Base-by-base conservation (phyloP, 2,329 filamentous ascomycete genomes). In the Neopestalotiopsis sp. region DNA sequence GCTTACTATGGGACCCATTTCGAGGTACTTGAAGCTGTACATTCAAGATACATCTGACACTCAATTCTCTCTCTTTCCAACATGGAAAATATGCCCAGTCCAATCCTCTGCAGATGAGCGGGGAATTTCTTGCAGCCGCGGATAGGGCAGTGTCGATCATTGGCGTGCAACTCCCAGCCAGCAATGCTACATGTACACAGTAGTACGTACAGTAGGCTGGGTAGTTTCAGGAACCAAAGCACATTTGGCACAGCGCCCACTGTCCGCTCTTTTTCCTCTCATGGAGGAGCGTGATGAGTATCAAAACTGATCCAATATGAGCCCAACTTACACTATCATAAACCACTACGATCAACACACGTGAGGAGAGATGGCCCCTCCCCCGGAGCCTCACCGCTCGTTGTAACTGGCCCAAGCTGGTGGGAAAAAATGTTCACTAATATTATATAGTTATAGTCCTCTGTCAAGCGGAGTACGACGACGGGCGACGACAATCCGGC, bases 111-210 rank as follows among this genome's bases (percentile, higher is more conserved):
- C 32, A 34, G 30, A 20, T 10, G 59, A 34, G n/a, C 59, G 59
- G 59, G 59, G 59, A 40, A 62, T 62, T 62, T 66, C 63, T 40
- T 66, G 63, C 63, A 66, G 63, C 20, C 34, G 49, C 63, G 45
- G 63, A 45, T 66, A 66, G 63, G 63, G 63, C 45, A 57, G 63
- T 58, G 63, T 58, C 28, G 63, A 66, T 66, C 63, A 38, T 34
- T 57, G 24, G 24, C 4, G 24, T 28, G 24, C 24, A 28, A 28
- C 3, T 28, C 3, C 3, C 3, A 28, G 24, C 4, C 24, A 28
- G 24, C 24, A 28, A 28, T 28, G 24, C 24, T 28, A 28, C 24
- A 28, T 28, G 34, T 45, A 56, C 12, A 30, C 45, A 57, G 28
- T 20, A 57, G 53, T 20, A 42, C n/a, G 30, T 14, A 32, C n/a